Evolutionary conservation across 176 grass and related monocot species (phyloP).

Genomic region (Musa troglodytarum): DNA sequence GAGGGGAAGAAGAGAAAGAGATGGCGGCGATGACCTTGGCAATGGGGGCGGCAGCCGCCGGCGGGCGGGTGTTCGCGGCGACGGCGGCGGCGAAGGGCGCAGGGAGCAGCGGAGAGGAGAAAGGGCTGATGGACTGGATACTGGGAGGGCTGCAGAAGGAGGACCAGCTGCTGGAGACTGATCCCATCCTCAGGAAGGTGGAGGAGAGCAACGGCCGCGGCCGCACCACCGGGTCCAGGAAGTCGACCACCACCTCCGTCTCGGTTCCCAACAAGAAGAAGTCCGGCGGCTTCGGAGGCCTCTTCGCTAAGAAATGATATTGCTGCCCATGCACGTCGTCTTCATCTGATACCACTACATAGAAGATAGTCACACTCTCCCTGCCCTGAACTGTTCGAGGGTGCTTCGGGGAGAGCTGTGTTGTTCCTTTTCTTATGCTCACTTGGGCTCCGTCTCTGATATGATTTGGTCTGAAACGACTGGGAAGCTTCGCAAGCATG

Average conservation of each 20-base stretch:
- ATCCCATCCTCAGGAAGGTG: slow-evolving; percentile 22
- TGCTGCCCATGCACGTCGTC: too few species aligned
- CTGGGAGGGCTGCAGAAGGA: slow-evolving; percentile 25
- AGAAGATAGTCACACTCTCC: too few species aligned
- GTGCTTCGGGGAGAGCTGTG: too few species aligned
- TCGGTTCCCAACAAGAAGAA: slow-evolving; percentile 20
- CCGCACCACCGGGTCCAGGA: not conserved
- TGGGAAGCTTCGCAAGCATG: too few species aligned
- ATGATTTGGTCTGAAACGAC: too few species aligned
- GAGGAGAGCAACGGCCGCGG: slow-evolving; percentile 4
- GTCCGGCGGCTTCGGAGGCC: slow-evolving; percentile 20
- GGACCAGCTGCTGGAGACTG: slow-evolving; percentile 24
- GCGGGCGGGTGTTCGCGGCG: slow-evolving; percentile 4
- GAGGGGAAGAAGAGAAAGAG: not conserved
- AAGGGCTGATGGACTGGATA: slow-evolving; percentile 23
- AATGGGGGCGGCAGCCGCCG: not conserved
- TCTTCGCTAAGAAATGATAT: slow-evolving; percentile 24
- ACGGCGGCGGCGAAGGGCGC: slow-evolving; percentile 13
- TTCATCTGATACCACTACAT: not conserved
- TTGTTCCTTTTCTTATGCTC: too few species aligned
- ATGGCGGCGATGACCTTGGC: slow-evolving; percentile 20
- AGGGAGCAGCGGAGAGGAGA: slow-evolving; percentile 7
- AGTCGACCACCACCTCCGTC: slow-evolving; percentile 12
- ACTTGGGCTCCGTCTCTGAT: too few species aligned
- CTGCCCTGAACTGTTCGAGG: too few species aligned